Percentiles rank a stretch among this genome's conserved stretches.
Conservation (phyloP, 2,329 filamentous ascomycete genomes). For the Lasiodiplodia sp. region DNA sequence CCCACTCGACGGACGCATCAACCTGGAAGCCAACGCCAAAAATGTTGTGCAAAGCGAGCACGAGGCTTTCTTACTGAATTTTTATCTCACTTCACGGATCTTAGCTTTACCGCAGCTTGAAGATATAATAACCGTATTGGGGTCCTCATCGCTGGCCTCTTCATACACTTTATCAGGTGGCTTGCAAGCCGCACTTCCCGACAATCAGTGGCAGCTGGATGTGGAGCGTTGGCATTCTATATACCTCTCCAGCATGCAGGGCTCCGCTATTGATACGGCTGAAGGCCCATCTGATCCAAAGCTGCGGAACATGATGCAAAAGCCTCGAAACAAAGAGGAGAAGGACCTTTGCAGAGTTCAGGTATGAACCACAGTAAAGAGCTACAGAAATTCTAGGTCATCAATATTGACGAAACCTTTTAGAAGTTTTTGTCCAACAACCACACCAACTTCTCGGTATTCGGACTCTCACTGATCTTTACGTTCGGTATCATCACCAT, state of each 20-base stretch:
- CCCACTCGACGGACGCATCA: too few relatives aligned
- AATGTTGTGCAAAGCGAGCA: too few relatives aligned
- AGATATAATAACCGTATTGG: not conserved
- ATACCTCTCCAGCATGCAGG: slow-evolving; percentile 29
- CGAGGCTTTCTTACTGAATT: too few relatives aligned
- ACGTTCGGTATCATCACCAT: slow-evolving; percentile 35
- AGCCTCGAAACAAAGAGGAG: not conserved
- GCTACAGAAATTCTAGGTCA: not conserved
- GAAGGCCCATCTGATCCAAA: slow-evolving; percentile 8
- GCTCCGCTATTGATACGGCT: slow-evolving; percentile 13
- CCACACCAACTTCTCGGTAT: slow-evolving; percentile 35
- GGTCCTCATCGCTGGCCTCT: too few relatives aligned
- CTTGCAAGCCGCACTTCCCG: slow-evolving; percentile 27
- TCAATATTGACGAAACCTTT: not conserved
- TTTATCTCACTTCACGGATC: too few relatives aligned
- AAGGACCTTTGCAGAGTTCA: not conserved
- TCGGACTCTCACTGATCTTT: slow-evolving; percentile 38
- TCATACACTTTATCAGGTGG: not conserved
- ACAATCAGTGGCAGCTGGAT: slow-evolving; percentile 33
- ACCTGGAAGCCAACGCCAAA: too few relatives aligned
- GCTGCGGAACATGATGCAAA: not conserved
- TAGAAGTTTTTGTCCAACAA: slow-evolving; percentile 33
- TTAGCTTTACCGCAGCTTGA: too few relatives aligned
- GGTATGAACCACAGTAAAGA: not conserved
- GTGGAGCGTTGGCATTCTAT: slow-evolving; percentile 29